Evolutionary conservation across 148 eudicot genomes (phyloP).

Genomic region (Arbutus unedo): DNA sequence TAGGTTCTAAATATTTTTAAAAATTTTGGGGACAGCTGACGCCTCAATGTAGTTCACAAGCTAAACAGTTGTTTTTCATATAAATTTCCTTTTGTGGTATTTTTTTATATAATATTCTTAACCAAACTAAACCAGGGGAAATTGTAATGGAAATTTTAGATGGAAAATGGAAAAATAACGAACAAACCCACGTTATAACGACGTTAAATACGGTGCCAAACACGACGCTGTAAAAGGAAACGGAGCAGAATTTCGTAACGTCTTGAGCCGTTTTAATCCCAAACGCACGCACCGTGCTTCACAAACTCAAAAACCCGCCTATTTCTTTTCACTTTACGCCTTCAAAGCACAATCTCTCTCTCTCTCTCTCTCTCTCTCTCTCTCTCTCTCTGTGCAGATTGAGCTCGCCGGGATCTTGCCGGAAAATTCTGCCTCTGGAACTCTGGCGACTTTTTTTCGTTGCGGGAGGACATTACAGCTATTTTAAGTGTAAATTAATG

Average conservation of each 20-base stretch:
- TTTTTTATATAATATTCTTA: too few relatives aligned
- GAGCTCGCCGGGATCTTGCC: neutral
- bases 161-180: too few relatives aligned
- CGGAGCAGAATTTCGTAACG: slow-evolving; percentile 10
- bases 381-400: slow-evolving; percentile 2
- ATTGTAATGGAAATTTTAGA: too few relatives aligned
- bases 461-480: neutral
- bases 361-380: slow-evolving; percentile 10
- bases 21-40: too few relatives aligned
- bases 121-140: too few relatives aligned
- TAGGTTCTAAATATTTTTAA: too few relatives aligned
- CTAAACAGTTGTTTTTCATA: too few relatives aligned
- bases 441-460: neutral
- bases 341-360: slow-evolving; percentile 8
- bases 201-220: neutral
- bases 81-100: too few relatives aligned
- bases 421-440: too few relatives aligned
- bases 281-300: neutral
- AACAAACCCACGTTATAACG: neutral
- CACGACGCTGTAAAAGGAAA: neutral
- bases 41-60: too few relatives aligned
- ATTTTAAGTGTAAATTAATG: neutral
- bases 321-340: slow-evolving; percentile 15
- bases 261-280: neutral
- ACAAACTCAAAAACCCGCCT: slow-evolving; percentile 22